Base-by-base conservation (phyloP, 352 stramenopile genomes). In the Globisporangium uncinulatum region DNA sequence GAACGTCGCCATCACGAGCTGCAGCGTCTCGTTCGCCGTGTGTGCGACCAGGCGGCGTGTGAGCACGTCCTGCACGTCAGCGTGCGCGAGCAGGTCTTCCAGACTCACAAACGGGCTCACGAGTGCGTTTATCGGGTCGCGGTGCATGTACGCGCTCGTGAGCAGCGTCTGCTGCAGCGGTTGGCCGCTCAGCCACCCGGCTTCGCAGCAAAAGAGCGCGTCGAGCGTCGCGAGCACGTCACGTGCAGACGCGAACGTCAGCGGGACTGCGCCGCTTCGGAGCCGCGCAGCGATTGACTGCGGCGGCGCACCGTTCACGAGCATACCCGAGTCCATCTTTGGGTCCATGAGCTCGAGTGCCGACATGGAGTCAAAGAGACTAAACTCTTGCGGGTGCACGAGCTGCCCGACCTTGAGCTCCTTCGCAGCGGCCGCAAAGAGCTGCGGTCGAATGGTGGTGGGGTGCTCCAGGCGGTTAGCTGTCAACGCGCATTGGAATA, bases 331-430 rank as follows among this genome's bases (percentile, higher is more conserved):
- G 74, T 98, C 94, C 92, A 98, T 98, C 61, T 96, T 97, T 7
- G 74, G 73, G 63, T 98, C 91, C 78, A 97, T 96, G 3, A 98
- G 69, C 75, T 98, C 92, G 17, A 97, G 69, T 50, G 94, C 94
- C 34, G 90, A 93, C 91, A 98, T 98, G 56, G 90, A 96, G 59
- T 98, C 90, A 62, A 94, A 95, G 55, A 98, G 76, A 55, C 86
- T 94, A 54, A 98, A 97, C 55, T 83, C 65, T 7, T 83, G 61
- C 44, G 86, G 72, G 46, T 94, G 84, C 34, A 92, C 70, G 56
- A 94, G 62, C 50, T 94, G 82, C 3, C 84, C 82, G 17, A 92
- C 70, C 52, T 88, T 90, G 24, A 94, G 72, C 63, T 92, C 81
- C 57, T 89, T 89, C 6, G 81, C 76, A 21, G 83, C 78, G 7